These are phyloP conservation scores for Infundibulicybe gibba DNA, from an alignment of 768 basidiomycete genomes.

Conservation along the genomic window DNA sequence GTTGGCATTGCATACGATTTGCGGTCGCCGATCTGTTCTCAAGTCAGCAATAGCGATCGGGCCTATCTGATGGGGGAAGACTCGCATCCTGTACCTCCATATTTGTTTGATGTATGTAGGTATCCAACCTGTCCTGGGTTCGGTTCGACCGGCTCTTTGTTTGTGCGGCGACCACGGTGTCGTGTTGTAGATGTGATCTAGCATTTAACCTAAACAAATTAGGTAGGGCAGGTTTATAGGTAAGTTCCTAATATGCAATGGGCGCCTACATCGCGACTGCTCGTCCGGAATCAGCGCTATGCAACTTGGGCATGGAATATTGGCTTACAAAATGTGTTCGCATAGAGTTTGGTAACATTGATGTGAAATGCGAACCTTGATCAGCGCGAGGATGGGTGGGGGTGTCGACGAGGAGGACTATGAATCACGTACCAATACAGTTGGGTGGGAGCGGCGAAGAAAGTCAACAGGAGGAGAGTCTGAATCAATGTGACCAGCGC, in stretches of 20 bases:
- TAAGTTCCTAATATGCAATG: neutral
- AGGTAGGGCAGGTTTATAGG: too few relatives aligned
- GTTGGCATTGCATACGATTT: conserved; percentile 16
- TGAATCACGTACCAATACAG: conserved; percentile 24
- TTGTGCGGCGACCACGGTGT: conserved; percentile 15
- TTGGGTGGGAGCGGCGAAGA: conserved; percentile 22
- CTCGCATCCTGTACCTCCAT: neutral
- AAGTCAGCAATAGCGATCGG: neutral
- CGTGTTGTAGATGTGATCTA: conserved; percentile 9
- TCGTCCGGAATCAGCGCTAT: neutral
- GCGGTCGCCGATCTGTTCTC: neutral
- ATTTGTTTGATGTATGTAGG: conserved; percentile 7
- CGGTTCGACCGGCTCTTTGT: conserved; percentile 6
- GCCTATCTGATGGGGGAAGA: neutral
- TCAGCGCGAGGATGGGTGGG: neutral
- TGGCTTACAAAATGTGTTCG: conserved; percentile 34
- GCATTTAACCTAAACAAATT: neutral
- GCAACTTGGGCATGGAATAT: conserved; percentile 11
- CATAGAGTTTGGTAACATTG: conserved; percentile 36
- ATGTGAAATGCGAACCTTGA: conserved; percentile 35
- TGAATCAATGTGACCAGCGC: conserved; percentile 32
- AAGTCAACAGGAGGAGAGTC: conserved; percentile 25
- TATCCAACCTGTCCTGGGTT: too few relatives aligned
- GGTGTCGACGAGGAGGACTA: neutral
- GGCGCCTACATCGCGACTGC: conserved; percentile 5